Percentiles rank a stretch among this genome's conserved stretches.
Evolutionary conservation across 352 stramenopile species (phyloP).

Genomic region (Phytophthora brassicae): DNA sequence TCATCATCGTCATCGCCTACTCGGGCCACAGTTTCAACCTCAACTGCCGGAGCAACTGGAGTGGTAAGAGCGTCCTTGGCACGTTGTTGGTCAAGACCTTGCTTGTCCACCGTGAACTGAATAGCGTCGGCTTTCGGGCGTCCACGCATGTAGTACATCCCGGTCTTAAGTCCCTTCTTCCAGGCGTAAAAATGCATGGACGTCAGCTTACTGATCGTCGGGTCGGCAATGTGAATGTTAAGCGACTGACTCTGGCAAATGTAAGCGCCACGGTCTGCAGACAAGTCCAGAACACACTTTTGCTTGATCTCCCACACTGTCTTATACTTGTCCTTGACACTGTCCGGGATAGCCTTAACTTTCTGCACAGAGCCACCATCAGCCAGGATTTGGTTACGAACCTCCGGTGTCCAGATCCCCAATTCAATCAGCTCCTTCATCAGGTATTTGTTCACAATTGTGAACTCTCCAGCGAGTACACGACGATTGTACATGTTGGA

Average conservation of each 20-base stretch:
- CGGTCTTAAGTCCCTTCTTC: constrained; percentile 99
- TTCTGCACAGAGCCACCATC: constrained; percentile 96
- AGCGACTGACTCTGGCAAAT: constrained; percentile 98
- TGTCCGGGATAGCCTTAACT: constrained; percentile 74
- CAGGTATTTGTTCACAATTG: constrained; percentile 99
- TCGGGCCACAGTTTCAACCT: constrained; percentile 34
- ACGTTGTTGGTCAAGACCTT: constrained; percentile 63
- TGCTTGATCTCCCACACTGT: constrained; percentile 99
- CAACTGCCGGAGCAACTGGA: constrained; percentile 31
- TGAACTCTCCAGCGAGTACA: constrained; percentile 98
- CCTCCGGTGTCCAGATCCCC: constrained; percentile 96
- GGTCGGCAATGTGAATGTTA: constrained; percentile 99
- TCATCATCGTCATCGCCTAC: constrained; percentile 72
- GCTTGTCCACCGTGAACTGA: constrained; percentile 99
- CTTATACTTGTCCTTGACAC: constrained; percentile 97
- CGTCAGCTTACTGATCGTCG: constrained; percentile 97
- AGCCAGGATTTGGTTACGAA: constrained; percentile 99
- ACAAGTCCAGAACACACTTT: constrained; percentile 96
- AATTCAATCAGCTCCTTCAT: constrained; percentile 96
- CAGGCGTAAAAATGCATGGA: constrained; percentile 99
- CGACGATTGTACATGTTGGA: constrained; percentile 99
- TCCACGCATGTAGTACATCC: constrained; percentile 99
- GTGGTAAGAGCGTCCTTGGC: constrained; percentile 25
- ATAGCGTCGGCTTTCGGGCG: constrained; percentile 99
- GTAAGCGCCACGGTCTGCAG: constrained; percentile 97